A percentile compares a stretch with the other conserved stretches of the same genome.
phyloP scores from a whole-genome alignment of 768 basidiomycete genomes.

The Suillus brevipes region DNA sequence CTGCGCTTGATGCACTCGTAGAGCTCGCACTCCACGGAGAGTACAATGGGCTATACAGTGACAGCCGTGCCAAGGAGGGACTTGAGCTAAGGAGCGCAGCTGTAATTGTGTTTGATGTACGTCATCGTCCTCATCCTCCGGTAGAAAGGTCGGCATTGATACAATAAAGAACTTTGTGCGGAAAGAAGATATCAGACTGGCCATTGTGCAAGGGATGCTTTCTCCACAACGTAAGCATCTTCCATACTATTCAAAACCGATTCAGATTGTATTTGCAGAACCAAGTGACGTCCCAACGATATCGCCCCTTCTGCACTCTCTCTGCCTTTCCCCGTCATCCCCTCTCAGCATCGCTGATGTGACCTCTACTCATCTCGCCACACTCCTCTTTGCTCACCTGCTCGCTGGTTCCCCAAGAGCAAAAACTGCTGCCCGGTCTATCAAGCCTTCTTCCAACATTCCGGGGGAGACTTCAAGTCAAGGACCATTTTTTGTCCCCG shows the following conservation, averaged over 20 bases:
- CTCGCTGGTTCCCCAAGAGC: slow-evolving; percentile 65
- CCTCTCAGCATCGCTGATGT: slow-evolving; percentile 57
- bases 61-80: slow-evolving; percentile 60
- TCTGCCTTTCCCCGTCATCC: slow-evolving; percentile 61
- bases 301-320: slow-evolving; percentile 70
- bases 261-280: slow-evolving; percentile 12
- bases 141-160: neutral
- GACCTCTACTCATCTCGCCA: slow-evolving; percentile 70
- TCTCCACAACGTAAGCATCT: slow-evolving; percentile 48
- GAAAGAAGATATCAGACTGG: slow-evolving; percentile 67
- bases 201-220: slow-evolving; percentile 72
- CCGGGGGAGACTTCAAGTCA: slow-evolving; percentile 31
- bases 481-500: slow-evolving; percentile 72
- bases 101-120: slow-evolving; percentile 81
- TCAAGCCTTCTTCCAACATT: slow-evolving; percentile 50
- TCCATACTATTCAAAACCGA: neutral
- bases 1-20: slow-evolving; percentile 80
- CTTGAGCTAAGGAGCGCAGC: slow-evolving; percentile 78
- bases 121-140: slow-evolving; percentile 8
- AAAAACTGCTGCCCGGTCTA: slow-evolving; percentile 62
- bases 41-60: slow-evolving; percentile 67
- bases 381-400: slow-evolving; percentile 78
- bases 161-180: slow-evolving; percentile 67
- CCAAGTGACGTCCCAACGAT: slow-evolving; percentile 44
- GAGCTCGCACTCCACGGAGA: slow-evolving; percentile 87